Evolutionary conservation across 2,329 filamentous ascomycete genomes (phyloP).

Genomic region (Conoideocrella luteorostrata): DNA sequence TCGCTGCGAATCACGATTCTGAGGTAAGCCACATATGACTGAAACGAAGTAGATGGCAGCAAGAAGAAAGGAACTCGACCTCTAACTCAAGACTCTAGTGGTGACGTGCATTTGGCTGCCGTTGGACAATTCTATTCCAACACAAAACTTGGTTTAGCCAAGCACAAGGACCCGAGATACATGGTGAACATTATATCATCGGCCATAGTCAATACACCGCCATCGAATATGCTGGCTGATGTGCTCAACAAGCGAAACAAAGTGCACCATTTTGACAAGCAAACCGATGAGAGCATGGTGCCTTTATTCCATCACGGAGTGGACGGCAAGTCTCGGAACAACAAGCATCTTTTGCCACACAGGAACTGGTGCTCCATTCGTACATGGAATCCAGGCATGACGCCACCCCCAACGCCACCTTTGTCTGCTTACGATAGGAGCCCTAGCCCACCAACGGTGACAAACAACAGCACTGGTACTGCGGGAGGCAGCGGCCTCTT

Average conservation of each 20-base stretch:
- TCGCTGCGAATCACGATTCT: slow-evolving; percentile 88
- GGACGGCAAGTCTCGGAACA: slow-evolving; percentile 83
- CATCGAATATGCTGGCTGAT: slow-evolving; percentile 81
- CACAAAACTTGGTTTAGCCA: slow-evolving; percentile 68
- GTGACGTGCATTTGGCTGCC: slow-evolving; percentile 88
- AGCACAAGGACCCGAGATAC: slow-evolving; percentile 89
- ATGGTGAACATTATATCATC: slow-evolving; percentile 96
- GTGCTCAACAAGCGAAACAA: slow-evolving; percentile 91
- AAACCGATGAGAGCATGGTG: slow-evolving; percentile 94
- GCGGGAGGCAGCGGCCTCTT: slow-evolving; percentile 33
- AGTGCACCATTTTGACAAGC: slow-evolving; percentile 60
- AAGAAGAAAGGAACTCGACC: no score
- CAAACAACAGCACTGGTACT: slow-evolving; percentile 4
- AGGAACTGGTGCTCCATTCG: slow-evolving; percentile 95
- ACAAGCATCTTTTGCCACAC: slow-evolving; percentile 79
- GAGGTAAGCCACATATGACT: slow-evolving; percentile 38
- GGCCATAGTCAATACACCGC: slow-evolving; percentile 87
- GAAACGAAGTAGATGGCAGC: no score
- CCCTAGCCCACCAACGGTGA: slow-evolving; percentile 28
- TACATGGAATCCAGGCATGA: slow-evolving; percentile 71
- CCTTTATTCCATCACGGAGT: slow-evolving; percentile 86
- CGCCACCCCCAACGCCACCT: slow-evolving; percentile 63
- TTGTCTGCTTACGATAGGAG: slow-evolving; percentile 39
- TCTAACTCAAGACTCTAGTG: slow-evolving; percentile 39
- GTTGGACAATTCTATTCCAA: slow-evolving; percentile 95